Base-by-base conservation (phyloP, 805 yeast species). In the Candida golubevii region DNA sequence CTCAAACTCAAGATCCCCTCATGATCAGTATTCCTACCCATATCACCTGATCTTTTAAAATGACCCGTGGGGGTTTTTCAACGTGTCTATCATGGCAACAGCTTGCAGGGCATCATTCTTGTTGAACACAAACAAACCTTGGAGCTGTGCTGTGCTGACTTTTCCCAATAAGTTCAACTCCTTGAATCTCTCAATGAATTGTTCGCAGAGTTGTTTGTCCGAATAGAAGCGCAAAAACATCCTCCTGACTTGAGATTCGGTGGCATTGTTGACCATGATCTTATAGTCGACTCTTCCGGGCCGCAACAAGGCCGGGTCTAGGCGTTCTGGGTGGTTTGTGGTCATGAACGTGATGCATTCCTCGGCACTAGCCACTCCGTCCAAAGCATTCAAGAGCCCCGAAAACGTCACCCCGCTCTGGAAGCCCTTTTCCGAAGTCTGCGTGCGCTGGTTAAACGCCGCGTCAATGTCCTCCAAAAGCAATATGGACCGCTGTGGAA, bases 311-410 rank as follows among this genome's bases (percentile, higher is more conserved):
- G 99, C 99, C 1, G 97, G 88, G 58, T 93, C 99, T 33, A 93
- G 71, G 50, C 80, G 80, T 50, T 93, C 98, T 0, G 97, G 97
- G 59, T 93, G 99, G 64, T 93, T 93, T 15, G 99, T 91, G 15
- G 99, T 93, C 99, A 93, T 93, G 65, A 93, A 93, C 0, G 97
- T 91, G 30, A 93, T 75, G 37, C 96, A 85, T 60, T 93, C 98
- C 60, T 93, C 99, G 1, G 97, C 96, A 27, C 96, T 87, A 3
- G 98, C 93, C 13, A 93, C 98, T 38, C 99, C 99, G 63, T 93
- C 99, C 38, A 93, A 71, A 0, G 99, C 96, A 61, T 93, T 93
- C 47, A 93, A 69, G 37, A 93, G 71, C 0, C 99, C 99, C 45
- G 96, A 87, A 59, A 93, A 93, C 2, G 99, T 93, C 11, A 93